Percentiles rank a stretch among this genome's conserved stretches.
Evolutionary conservation across 2,329 filamentous ascomycete genomes (phyloP).

Genomic region (Aspergillus melleus): DNA sequence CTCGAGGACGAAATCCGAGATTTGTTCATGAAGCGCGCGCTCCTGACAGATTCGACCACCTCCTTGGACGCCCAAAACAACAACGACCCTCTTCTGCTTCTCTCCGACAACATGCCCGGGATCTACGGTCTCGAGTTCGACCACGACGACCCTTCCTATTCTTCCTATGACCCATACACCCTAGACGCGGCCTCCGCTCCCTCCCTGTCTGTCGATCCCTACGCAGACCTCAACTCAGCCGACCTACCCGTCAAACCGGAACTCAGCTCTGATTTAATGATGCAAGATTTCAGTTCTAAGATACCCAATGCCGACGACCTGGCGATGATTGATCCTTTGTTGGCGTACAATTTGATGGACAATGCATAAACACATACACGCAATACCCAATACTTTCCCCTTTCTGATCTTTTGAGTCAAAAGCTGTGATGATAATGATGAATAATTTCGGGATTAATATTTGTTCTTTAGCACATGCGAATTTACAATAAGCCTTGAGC

Average conservation of each 20-base stretch:
- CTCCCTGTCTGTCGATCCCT: not conserved
- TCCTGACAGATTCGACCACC: slow-evolving; percentile 32
- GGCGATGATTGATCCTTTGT: slow-evolving; percentile 36
- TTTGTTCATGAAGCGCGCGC: slow-evolving; percentile 41
- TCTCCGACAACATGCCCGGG: slow-evolving; percentile 30
- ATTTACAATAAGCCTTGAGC: no score
- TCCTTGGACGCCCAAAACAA: not conserved
- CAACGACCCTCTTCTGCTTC: not conserved
- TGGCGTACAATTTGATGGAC: slow-evolving; percentile 31
- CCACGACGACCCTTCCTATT: slow-evolving; percentile 13
- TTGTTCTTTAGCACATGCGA: no score
- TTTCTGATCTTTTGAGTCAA: no score
- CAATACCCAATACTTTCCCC: no score
- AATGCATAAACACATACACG: not conserved
- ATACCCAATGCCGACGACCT: slow-evolving; percentile 33
- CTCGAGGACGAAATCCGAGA: slow-evolving; percentile 42
- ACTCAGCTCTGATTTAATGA: slow-evolving; percentile 24
- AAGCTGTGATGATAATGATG: not conserved
- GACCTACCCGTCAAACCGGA: slow-evolving; percentile 3
- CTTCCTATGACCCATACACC: slow-evolving; percentile 16
- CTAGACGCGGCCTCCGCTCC: not conserved
- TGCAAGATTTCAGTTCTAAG: slow-evolving; percentile 28
- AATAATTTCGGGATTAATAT: no score
- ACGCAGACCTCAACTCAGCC: not conserved
- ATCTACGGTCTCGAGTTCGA: slow-evolving; percentile 41